Evolutionary conservation across 306 rosid genomes (phyloP).

Genomic region (Rosa lucieae): DNA sequence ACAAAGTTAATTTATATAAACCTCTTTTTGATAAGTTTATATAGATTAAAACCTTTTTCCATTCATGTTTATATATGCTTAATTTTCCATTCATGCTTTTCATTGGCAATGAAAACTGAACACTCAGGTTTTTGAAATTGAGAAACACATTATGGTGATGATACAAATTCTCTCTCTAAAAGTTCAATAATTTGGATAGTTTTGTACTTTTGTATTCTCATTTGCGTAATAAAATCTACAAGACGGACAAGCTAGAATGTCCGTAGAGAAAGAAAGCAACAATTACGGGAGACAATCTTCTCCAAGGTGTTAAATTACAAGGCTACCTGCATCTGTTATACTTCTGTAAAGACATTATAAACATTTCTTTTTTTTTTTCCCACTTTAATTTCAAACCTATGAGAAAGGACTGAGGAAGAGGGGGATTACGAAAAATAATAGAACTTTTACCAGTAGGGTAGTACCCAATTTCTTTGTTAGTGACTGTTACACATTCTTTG

Average conservation of each 20-base stretch:
- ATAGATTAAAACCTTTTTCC: neutral
- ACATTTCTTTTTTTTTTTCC: neutral
- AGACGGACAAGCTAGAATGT: neutral
- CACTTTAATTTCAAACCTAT: neutral
- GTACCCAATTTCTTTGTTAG: neutral
- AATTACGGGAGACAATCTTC: neutral
- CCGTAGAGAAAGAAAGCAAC: no score
- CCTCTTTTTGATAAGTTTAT: neutral
- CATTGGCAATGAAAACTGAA: neutral
- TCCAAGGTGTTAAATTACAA: neutral
- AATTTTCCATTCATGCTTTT: no score
- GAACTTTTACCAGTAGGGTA: neutral
- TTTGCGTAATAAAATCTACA: neutral
- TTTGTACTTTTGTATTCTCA: neutral
- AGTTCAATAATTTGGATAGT: neutral
- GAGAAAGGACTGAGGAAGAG: neutral
- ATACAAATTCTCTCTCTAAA: neutral
- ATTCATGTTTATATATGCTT: no score
- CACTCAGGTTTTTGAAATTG: neutral
- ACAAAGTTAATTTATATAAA: neutral
- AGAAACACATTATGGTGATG: neutral
- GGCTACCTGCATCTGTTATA: neutral
- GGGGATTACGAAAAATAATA: no score
- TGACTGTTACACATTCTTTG: neutral
- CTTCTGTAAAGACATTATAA: neutral